These are phyloP conservation scores for Drosera spatulata DNA, from an alignment of 179 eudicot species.

Conservation along the genomic window DNA sequence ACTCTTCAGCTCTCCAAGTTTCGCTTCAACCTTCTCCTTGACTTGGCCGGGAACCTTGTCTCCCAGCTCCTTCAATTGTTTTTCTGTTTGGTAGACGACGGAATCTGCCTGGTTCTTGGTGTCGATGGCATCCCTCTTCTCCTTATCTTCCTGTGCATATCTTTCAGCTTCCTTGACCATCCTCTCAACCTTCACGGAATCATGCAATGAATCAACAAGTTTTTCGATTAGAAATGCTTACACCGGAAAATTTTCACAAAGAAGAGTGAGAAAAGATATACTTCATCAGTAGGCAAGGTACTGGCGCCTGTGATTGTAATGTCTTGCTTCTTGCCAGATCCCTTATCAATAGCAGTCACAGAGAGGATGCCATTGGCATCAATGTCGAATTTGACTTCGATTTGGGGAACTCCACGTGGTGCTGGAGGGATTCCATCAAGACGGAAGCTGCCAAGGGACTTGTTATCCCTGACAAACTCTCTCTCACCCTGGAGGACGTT, in stretches of 20 bases:
- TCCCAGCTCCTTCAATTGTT: constrained; percentile 24
- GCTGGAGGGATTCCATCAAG: constrained; percentile 35
- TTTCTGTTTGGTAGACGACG: constrained; percentile 20
- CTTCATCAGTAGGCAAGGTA: constrained; percentile 29
- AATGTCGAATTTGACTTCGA: constrained; percentile 29
- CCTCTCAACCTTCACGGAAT: constrained; percentile 16
- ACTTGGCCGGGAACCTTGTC: constrained; percentile 21
- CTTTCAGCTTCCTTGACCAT: constrained; percentile 24
- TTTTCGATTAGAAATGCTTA: neutral
- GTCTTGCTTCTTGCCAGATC: constrained; percentile 28
- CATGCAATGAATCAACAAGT: neutral
- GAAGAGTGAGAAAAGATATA: neutral
- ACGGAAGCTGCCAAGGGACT: constrained; percentile 28
- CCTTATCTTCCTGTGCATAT: constrained; percentile 22
- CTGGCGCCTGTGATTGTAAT: constrained; percentile 32
- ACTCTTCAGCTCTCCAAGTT: constrained; percentile 19
- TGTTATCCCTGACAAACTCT: constrained; percentile 32
- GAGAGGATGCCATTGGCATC: constrained; percentile 33
- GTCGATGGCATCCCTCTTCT: constrained; percentile 26
- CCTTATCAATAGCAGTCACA: constrained; percentile 24
- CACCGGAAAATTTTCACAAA: neutral
- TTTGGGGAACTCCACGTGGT: constrained; percentile 32
- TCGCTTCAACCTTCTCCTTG: constrained; percentile 23
- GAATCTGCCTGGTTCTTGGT: constrained; percentile 27
- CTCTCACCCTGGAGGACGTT: constrained; percentile 32